Evolutionary conservation across 257 asterid genomes (phyloP).

Genomic region (Craterostigma plantagineum): DNA sequence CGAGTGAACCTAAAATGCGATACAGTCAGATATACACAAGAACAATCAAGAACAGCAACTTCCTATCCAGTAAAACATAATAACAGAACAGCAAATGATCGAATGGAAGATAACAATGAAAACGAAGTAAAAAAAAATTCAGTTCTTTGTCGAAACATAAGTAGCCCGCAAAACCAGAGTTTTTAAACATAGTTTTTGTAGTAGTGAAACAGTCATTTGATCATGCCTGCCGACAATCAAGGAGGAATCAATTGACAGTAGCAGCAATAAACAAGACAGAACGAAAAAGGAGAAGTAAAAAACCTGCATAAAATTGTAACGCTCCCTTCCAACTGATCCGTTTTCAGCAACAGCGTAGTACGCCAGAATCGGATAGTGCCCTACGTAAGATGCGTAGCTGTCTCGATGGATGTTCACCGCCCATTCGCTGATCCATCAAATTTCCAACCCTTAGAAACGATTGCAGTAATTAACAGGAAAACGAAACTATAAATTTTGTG

Average conservation of each 20-base stretch:
- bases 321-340: constrained; percentile 93
- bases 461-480: neutral
- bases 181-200: neutral
- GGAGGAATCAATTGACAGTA: too few species aligned
- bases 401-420: constrained; percentile 94
- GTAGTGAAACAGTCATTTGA: too few species aligned
- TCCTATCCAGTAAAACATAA: neutral
- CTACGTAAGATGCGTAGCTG: constrained; percentile 78
- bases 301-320: constrained; percentile 98
- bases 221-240: too few species aligned
- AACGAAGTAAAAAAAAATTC: too few species aligned
- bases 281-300: neutral
- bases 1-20: too few species aligned
- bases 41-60: neutral
- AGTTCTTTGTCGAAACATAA: too few species aligned
- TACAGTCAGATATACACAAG: too few species aligned
- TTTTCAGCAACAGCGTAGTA: constrained; percentile 91
- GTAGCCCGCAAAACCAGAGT: too few species aligned
- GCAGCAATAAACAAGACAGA: neutral
- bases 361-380: constrained; percentile 79
- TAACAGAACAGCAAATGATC: neutral
- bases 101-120: too few species aligned
- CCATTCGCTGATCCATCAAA: constrained; percentile 51
- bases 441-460: too few species aligned
- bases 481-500: neutral